Percentiles rank a stretch among this genome's conserved stretches.
Conservation (phyloP, 495 filamentous ascomycete species). For the Penicillium maclennaniae region DNA sequence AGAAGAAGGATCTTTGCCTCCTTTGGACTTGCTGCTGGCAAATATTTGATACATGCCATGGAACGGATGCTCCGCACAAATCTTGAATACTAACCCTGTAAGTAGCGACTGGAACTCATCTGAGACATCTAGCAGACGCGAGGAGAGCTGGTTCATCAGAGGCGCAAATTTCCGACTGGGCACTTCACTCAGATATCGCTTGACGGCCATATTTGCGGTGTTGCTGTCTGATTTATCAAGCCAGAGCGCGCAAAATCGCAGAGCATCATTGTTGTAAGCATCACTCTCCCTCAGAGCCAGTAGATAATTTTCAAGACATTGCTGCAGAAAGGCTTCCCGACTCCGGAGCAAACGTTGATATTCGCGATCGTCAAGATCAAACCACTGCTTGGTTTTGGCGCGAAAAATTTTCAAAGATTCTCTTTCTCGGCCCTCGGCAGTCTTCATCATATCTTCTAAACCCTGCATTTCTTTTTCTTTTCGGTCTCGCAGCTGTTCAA, state of each 20-base stretch:
- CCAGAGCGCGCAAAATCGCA: conserved; percentile 96
- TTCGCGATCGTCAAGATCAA: conserved; percentile 81
- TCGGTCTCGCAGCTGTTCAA: conserved; percentile 72
- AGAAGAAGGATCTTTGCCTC: conserved; percentile 66
- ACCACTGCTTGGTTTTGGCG: conserved; percentile 78
- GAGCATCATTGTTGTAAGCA: conserved; percentile 78
- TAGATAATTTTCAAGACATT: conserved; percentile 93
- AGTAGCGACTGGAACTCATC: conserved; percentile 73
- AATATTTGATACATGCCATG: conserved; percentile 97
- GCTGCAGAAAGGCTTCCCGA: conserved; percentile 73
- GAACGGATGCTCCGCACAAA: conserved; percentile 89
- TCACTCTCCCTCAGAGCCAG: conserved; percentile 79
- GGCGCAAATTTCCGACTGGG: conserved; percentile 88
- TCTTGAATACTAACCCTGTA: conserved; percentile 64
- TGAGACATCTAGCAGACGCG: conserved; percentile 68
- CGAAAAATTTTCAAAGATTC: conserved; percentile 43
- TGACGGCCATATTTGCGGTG: conserved; percentile 73
- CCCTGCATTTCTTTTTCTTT: conserved; percentile 75
- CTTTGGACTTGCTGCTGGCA: conserved; percentile 64
- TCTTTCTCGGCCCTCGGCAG: conserved; percentile 48
- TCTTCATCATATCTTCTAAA: conserved; percentile 55
- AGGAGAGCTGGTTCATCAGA: conserved; percentile 94
- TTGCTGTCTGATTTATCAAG: conserved; percentile 71
- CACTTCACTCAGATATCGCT: conserved; percentile 63
- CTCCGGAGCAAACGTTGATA: conserved; percentile 70